Evolutionary conservation across 352 stramenopile species (phyloP).

Genomic region (Globisporangium emineosum): DNA sequence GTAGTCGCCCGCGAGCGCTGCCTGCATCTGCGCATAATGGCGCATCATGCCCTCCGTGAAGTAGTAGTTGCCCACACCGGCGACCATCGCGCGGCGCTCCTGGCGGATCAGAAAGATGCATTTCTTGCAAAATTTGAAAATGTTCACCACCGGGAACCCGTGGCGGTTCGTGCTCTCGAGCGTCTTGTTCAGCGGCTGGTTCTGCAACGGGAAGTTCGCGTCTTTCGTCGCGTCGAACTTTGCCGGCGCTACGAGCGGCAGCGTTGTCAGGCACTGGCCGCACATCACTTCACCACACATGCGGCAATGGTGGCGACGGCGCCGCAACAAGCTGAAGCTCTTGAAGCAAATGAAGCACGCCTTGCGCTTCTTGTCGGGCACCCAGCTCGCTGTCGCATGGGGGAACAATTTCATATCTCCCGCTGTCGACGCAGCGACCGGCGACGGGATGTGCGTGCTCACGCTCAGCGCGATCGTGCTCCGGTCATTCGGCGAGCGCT

Average conservation of each 20-base stretch:
- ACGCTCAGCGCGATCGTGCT: constrained; percentile 25
- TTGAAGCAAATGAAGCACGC: constrained; percentile 68
- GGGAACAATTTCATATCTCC: constrained; percentile 17
- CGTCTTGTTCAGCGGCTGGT: constrained; percentile 42
- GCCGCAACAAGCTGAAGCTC: constrained; percentile 58
- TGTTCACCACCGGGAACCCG: constrained; percentile 57
- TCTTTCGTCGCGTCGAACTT: constrained; percentile 11
- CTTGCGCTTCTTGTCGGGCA: constrained; percentile 59
- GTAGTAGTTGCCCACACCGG: constrained; percentile 45
- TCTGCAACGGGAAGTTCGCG: constrained; percentile 24
- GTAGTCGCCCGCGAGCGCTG: constrained; percentile 20
- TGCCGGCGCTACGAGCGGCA: constrained; percentile 51
- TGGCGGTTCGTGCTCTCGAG: constrained; percentile 35
- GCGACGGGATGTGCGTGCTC: constrained; percentile 30
- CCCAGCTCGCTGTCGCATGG: constrained; percentile 38
- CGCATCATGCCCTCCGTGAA: constrained; percentile 43
- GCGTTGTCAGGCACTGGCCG: constrained; percentile 57
- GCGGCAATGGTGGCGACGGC: constrained; percentile 69
- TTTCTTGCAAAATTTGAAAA: constrained; percentile 76
- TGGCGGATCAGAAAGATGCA: constrained; percentile 66
- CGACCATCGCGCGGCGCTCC: constrained; percentile 56
- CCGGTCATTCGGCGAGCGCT: constrained; percentile 5
- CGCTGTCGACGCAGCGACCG: constrained; percentile 17
- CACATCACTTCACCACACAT: constrained; percentile 81
- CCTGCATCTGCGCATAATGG: constrained; percentile 33